These are phyloP conservation scores for Myriosclerotinia duriaeana DNA, from an alignment of 2,329 filamentous ascomycete species.

Conservation along the genomic window DNA sequence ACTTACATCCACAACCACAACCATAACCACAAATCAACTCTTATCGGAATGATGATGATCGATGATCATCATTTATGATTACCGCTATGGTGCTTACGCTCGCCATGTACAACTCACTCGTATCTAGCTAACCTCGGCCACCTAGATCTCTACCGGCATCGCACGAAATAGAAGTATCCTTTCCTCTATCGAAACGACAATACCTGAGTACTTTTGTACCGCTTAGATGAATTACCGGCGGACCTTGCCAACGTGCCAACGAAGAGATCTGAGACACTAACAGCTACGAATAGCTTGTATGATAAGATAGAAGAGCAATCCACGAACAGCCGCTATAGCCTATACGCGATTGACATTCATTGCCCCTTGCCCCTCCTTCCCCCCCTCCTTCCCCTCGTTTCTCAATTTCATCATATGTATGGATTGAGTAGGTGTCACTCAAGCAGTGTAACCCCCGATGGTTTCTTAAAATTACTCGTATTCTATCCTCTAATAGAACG, in stretches of 20 bases:
- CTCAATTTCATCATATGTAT: conserved; percentile 14
- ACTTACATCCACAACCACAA: background rate
- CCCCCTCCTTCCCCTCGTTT: conserved; percentile 21
- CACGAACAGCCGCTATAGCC: conserved; percentile 15
- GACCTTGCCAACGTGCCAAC: conserved; percentile 17
- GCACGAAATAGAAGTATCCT: background rate
- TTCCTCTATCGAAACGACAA: background rate
- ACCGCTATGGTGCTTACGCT: conserved; percentile 11
- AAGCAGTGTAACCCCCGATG: conserved; percentile 13
- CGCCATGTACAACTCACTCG: conserved; percentile 4
- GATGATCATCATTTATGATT: conserved; percentile 10
- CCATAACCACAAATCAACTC: background rate
- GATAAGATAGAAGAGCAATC: conserved; percentile 8
- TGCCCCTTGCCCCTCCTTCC: conserved; percentile 9
- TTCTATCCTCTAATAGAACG: conserved; percentile 17
- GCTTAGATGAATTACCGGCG: background rate
- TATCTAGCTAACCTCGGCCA: background rate
- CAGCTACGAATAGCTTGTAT: conserved; percentile 6
- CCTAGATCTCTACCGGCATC: conserved; percentile 10
- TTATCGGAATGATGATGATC: conserved; percentile 10
- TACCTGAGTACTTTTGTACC: background rate
- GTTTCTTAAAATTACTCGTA: conserved; percentile 7
- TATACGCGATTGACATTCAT: conserved; percentile 18
- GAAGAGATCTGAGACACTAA: conserved; percentile 18
- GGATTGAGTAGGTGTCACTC: conserved; percentile 2